Conservation (phyloP, 441 rosid genomes). For the Adansonia madagascariensis region DNA sequence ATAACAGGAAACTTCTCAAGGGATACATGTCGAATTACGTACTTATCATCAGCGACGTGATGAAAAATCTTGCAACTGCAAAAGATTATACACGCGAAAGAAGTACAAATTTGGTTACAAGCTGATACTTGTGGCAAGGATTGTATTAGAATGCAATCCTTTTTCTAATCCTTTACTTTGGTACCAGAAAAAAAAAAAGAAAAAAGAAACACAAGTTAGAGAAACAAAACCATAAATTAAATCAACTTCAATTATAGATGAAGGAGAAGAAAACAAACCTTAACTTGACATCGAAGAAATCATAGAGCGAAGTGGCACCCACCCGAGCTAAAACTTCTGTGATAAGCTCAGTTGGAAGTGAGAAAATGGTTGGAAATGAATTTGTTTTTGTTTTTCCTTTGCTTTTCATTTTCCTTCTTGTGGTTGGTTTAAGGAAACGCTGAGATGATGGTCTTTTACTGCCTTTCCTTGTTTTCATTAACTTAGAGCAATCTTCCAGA, state of each 20-base stretch:
- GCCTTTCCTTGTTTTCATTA: background rate
- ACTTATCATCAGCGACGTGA: constrained; percentile 22
- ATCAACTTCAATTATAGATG: background rate
- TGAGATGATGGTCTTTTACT: background rate
- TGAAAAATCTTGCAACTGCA: constrained; percentile 30
- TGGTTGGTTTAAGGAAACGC: background rate
- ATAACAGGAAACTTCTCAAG: constrained; percentile 10
- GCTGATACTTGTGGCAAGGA: too few species aligned
- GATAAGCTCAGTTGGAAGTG: constrained; percentile 26
- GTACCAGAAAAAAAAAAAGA: too few species aligned
- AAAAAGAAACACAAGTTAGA: background rate
- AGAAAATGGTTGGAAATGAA: background rate
- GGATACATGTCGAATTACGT: constrained; percentile 12
- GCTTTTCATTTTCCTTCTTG: background rate
- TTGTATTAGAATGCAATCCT: too few species aligned
- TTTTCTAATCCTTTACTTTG: too few species aligned
- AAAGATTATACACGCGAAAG: background rate
- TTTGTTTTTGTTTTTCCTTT: background rate
- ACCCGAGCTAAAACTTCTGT: constrained; percentile 33
- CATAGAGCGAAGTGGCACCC: constrained; percentile 23
- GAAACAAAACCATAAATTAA: background rate
- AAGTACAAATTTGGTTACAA: too few species aligned
- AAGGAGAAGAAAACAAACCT: background rate
- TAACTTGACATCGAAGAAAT: constrained; percentile 21
- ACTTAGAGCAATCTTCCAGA: background rate